Percentiles rank a stretch among this genome's conserved stretches.
Evolutionary conservation across 352 stramenopile species (phyloP).

Genomic region (Phytophthora sp.): DNA sequence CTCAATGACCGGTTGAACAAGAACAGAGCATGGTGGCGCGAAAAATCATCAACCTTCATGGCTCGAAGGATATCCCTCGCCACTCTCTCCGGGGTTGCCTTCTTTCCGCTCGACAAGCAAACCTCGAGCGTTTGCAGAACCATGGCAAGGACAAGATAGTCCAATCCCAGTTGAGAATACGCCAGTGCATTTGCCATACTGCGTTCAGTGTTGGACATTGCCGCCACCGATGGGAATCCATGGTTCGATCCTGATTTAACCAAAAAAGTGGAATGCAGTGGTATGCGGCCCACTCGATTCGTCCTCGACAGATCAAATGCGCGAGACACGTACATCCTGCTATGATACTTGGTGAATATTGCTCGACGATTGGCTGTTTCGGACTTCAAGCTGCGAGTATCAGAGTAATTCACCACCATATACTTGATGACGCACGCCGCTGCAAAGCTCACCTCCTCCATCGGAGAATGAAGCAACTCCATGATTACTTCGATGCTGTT

Average conservation of each 20-base stretch:
- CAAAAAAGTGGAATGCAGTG: slow-evolving; percentile 37
- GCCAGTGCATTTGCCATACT: slow-evolving; percentile 83
- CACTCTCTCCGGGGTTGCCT: slow-evolving; percentile 81
- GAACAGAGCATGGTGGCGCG: slow-evolving; percentile 85
- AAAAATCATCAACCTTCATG: slow-evolving; percentile 89
- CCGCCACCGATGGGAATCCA: slow-evolving; percentile 28
- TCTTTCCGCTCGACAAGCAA: slow-evolving; percentile 87
- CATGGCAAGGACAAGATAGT: slow-evolving; percentile 81
- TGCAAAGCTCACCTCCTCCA: slow-evolving; percentile 87
- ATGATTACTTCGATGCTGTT: slow-evolving; percentile 88
- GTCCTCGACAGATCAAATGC: slow-evolving; percentile 81
- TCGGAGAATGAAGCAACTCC: slow-evolving; percentile 85
- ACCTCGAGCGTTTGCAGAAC: slow-evolving; percentile 86
- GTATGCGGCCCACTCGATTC: slow-evolving; percentile 67
- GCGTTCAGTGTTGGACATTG: slow-evolving; percentile 64
- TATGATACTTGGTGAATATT: slow-evolving; percentile 87
- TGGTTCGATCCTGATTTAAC: slow-evolving; percentile 33
- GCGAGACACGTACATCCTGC: slow-evolving; percentile 80
- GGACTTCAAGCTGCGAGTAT: slow-evolving; percentile 84
- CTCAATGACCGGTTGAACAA: slow-evolving; percentile 86
- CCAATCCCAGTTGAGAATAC: slow-evolving; percentile 80
- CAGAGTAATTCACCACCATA: slow-evolving; percentile 92
- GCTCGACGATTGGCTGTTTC: slow-evolving; percentile 83
- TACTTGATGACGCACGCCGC: slow-evolving; percentile 87
- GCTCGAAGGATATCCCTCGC: slow-evolving; percentile 73